Base-by-base conservation (phyloP, 805 yeast genomes). In the Suhomyces prunicola region DNA sequence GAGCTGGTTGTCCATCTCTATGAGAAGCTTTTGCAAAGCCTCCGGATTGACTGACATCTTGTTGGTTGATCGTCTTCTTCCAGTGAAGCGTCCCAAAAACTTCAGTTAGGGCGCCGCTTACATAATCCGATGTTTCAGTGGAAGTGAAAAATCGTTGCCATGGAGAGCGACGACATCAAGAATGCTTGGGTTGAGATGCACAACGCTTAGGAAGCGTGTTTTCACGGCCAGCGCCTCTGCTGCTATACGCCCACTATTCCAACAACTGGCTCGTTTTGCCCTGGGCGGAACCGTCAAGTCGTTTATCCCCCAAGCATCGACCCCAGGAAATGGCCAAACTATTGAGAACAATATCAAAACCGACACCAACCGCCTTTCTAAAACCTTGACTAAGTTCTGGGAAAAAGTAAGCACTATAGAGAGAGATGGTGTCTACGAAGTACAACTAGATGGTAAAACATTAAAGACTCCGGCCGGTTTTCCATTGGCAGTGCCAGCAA, bases 381-480 rank as follows among this genome's bases (percentile, higher is more conserved):
- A 84, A 64, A 86, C 94, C 0, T 70, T 86, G 51, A 74, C 81
- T 47, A 85, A 83, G 66, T 90, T 91, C 68, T 91, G 97, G 97
- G 88, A 88, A 52, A 80, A 83, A 46, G 94, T 88, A 4, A 75
- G 72, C 27, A 69, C 81, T n/a, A 35, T 56, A 2, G 66, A 64
- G 47, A 58, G 68, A 51, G 61, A 65, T 0, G 63, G 66, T 1
- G 69, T 73, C 4, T 76, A 73, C 52, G 81, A 80, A 44, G 75
- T 93, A 24, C 83, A 84, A 56, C 74, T 93, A 44, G 97, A 90
- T 63, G 76, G 80, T 1, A 88, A 86, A 67, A 82, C 96, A 0
- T 73, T 94, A 54, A 85, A 85, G 65, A 93, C 98, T 1, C 97
- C 98, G 0, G 69, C 84, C 49, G 97, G 97, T 2, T 78, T 84